These are phyloP conservation scores for Penicillium odoratum DNA, from an alignment of 495 filamentous ascomycete genomes.

Conservation along the genomic window DNA sequence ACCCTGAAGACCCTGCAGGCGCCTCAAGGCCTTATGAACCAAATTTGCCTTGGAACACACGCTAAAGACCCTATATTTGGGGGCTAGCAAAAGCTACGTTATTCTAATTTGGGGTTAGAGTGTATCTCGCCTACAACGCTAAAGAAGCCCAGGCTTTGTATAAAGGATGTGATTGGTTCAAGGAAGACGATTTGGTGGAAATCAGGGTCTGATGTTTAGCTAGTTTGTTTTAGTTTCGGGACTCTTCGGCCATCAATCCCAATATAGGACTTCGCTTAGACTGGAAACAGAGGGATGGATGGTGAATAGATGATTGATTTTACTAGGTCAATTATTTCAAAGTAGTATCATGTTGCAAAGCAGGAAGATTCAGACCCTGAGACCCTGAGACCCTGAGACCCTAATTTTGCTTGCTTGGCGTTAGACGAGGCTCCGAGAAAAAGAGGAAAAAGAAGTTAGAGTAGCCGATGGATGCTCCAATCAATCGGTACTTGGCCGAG, in stretches of 20 bases:
- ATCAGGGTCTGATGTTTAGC: constrained; percentile 2
- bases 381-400: background rate
- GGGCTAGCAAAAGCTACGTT: background rate
- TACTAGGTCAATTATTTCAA: no score
- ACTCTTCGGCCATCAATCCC: background rate
- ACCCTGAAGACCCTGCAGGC: background rate
- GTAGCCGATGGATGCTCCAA: background rate
- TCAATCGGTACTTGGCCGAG: background rate
- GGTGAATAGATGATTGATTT: no score
- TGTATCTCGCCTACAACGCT: background rate
- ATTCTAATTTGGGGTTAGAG: background rate
- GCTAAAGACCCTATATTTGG: background rate
- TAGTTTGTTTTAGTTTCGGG: background rate
- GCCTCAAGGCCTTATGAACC: background rate
- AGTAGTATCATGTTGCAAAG: no score
- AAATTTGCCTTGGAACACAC: no score
- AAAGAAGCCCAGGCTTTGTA: background rate
- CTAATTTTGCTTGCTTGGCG: background rate
- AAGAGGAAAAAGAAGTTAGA: background rate
- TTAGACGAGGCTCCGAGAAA: background rate
- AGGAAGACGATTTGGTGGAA: background rate
- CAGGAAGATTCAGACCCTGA: background rate
- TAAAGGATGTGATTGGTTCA: constrained; percentile 1
- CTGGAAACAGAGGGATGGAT: no score
- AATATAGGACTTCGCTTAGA: background rate